Evolutionary conservation across 192 early-diverging fungal genomes (phyloP), one percentile per base, ranked within the genome.

Genomic region (Linnemannia exigua): DNA sequence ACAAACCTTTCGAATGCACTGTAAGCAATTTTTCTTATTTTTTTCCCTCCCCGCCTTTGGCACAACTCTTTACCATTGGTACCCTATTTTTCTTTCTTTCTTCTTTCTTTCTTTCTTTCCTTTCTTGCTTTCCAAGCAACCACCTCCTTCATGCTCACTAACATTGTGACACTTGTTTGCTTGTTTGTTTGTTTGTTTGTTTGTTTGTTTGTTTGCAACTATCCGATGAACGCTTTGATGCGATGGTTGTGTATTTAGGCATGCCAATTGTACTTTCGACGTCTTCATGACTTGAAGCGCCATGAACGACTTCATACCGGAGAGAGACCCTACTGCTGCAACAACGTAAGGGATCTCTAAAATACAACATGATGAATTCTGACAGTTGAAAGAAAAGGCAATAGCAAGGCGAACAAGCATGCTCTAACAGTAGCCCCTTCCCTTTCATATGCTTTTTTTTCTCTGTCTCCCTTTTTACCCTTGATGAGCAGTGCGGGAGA

Each of bases 231-330:
- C 46, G 70, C 11, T 44, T 48, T 72, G n/a, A 47, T 72, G 17
- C n/a, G n/a, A n/a, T n/a, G n/a, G n/a, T n/a, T n/a, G 19, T 72
- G 41, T 28, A 50, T 48, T 14, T 41, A 87, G n/a, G 85, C 86
- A 25, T 92, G 91, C 58, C 79, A 82, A 37, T 79, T 90, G 51
- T 88, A 87, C 31, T 92, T 92, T 76, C 63, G 90, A 68, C 84
- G 91, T 2, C 82, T 89, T 15, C 90, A 92, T 76, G 91, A 92
- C 82, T 76, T 92, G 61, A 92, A 91, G 67, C 71, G 91, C 35
- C 91, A 92, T 71, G 75, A 87, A 70, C 84, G 90, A 67, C 79
- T 92, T 36, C 91, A 92, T 77, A 92, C 91, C 11, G 91, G 91
- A 17, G 91, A 92, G 75, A 86, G 88, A 68, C 91, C 91, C 4